A percentile compares a stretch with the other conserved stretches of the same genome.
phyloP scores from a whole-genome alignment of 805 yeast genomes.

The Yarrowia sp. region DNA sequence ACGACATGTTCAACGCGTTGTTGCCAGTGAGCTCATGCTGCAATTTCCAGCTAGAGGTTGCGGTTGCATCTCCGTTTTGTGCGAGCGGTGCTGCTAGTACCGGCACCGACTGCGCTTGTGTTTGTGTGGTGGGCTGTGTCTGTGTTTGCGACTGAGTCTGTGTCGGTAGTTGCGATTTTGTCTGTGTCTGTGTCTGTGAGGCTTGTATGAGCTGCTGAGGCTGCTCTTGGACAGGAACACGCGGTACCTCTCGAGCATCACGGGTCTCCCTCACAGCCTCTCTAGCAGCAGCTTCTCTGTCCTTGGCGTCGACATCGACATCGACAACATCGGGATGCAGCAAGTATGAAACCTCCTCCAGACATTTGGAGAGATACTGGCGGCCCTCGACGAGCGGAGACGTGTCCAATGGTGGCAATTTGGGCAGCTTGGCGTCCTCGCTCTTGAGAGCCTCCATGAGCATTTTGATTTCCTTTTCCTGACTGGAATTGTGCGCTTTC shows the following conservation, averaged over 20 bases:
- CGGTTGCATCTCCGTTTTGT: background rate
- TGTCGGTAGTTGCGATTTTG: background rate
- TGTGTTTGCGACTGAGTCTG: background rate
- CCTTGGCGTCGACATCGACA: constrained; percentile 10
- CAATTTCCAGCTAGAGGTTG: constrained; percentile 1
- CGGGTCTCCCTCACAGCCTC: background rate
- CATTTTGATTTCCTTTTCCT: constrained; percentile 33
- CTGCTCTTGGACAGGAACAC: constrained; percentile 12
- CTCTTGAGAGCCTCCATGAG: constrained; percentile 32
- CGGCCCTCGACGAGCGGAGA: constrained; percentile 33
- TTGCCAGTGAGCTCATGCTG: constrained; percentile 16
- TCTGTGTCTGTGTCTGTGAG: background rate
- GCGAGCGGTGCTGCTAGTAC: background rate
- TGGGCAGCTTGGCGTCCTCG: constrained; percentile 21
- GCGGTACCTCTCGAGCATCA: background rate
- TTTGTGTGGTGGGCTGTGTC: background rate
- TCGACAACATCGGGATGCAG: constrained; percentile 32
- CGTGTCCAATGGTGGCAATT: background rate
- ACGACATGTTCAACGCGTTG: constrained; percentile 15
- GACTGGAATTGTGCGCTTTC: constrained; percentile 33
- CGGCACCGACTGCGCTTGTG: background rate
- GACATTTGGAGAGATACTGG: constrained; percentile 37
- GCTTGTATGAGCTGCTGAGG: background rate
- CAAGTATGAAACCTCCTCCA: constrained; percentile 39
- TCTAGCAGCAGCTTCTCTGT: background rate